Percentiles rank a stretch among this genome's conserved stretches.
Conservation (phyloP, 108 stramenopile species). For the Skeletonema marinoi region DNA sequence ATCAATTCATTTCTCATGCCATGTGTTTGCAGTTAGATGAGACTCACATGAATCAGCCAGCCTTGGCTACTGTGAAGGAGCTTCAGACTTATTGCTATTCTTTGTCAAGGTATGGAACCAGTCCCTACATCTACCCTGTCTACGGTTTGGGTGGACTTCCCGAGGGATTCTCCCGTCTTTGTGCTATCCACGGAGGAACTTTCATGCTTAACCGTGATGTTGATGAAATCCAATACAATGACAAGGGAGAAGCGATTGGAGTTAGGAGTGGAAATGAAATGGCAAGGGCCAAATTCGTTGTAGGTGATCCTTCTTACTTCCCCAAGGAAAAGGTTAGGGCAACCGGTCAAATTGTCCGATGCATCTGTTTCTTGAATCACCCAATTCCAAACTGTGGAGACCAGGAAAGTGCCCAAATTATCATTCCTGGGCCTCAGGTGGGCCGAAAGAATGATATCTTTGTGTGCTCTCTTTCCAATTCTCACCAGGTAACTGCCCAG, state of each 20-base stretch:
- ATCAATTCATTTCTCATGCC: conserved; percentile 98
- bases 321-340: conserved; percentile 75
- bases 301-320: conserved; percentile 98
- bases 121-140: conserved; percentile 98
- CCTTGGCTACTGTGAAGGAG: conserved; percentile 84
- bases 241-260: conserved; percentile 88
- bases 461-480: conserved; percentile 85
- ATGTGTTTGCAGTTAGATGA: conserved; percentile 98
- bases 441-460: conserved; percentile 96
- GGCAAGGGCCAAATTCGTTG: conserved; percentile 96
- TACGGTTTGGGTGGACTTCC: conserved; percentile 98
- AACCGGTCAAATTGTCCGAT: conserved; percentile 92
- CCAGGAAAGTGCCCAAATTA: conserved; percentile 94
- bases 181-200: conserved; percentile 98
- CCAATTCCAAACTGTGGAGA: conserved; percentile 93
- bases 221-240: conserved; percentile 93
- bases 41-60: conserved; percentile 91
- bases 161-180: conserved; percentile 98
- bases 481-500: conserved; percentile 78
- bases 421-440: conserved; percentile 97
- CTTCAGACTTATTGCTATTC: conserved; percentile 95
- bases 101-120: conserved; percentile 91
- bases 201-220: conserved; percentile 99
- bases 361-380: conserved; percentile 98
- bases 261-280: conserved; percentile 90